Base-by-base conservation (phyloP, 75 land plant genomes). In the Selaginella moellendorffii region DNA sequence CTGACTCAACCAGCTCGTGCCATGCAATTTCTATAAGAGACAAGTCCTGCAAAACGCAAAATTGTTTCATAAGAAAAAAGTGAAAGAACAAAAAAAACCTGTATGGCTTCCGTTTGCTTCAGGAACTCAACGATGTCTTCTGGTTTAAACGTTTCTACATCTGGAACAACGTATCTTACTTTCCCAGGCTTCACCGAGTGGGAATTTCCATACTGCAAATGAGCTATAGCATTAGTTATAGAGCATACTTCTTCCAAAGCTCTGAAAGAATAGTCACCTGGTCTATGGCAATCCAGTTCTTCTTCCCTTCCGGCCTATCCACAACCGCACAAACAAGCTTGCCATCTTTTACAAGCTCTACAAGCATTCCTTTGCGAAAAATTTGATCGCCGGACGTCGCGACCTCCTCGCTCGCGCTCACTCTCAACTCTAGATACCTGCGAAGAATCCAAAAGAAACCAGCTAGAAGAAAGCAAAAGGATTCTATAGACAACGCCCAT, bases 271-370 rank as follows among this genome's bases (percentile, higher is more conserved):
- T 18, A 67, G 28, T 20, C 9, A 90, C 98, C 98, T 93, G 98
- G 78, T 93, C 98, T 51, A 27, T 70, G 24, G 93, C 96, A 68
- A 81, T 86, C 98, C 98, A 93, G 53, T 81, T 86, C 54, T 67
- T 85, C 77, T 86, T 93, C 31, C 98, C 98, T 72, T 93, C 98
- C 46, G 91, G 85, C 60, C 69, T 83, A 65, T 83, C 86, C 12
- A 75, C 83, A 64, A 93, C 98, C 24, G 80, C 96, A 22, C 88
- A 78, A 70, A 83, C 42, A 54, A 70, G 54, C 64, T 78, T 81
- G 24, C 93, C 87, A 46, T 93, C 96, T 54, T 86, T 93, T 36
- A 60, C 65, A 63, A 89, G 82, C 65, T 89, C 98, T 59, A 93
- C 64, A 61, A 93, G 63, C 24, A 75, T 46, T 31, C 98, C 98